Base-by-base conservation (phyloP, 768 basidiomycete species). In the Amylocystis lapponica region DNA sequence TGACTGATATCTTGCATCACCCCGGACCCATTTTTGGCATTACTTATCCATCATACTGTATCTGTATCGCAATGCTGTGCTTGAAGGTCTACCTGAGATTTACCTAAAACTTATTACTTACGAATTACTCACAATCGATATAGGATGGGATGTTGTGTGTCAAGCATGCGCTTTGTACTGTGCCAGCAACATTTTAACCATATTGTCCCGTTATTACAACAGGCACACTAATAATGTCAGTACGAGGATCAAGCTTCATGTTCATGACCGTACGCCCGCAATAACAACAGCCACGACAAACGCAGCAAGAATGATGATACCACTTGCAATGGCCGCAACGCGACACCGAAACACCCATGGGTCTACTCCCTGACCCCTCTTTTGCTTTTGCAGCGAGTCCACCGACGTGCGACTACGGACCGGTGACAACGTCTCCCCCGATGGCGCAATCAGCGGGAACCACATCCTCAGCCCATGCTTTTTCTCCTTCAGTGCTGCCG, bases 241-340 rank as follows among this genome's bases (percentile, higher is more conserved):
- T n/a, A n/a, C n/a, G n/a, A 12, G 7, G 21, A 3, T 14, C 26
- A 46, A 27, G 9, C 5, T 30, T 19, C 36, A 37, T 23, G 43
- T 27, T 26, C 34, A 30, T 38, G 17, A 43, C 29, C 49, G 40
- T 5, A 47, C 43, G 5, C 49, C 52, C 6, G 46, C 53, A 11
- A 47, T 45, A 33, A 54, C 41, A 13, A 54, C 22, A 13, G 72
- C 66, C 27, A 66, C 75, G 31, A 83, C 69, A 49, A 81, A 71
- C 4, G 73, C 80, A 2, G 57, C 45, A 16, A 58, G 21, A 3
- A 75, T 72, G 67, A 69, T 63, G 51, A 66, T 66, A 63, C 65
- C 83, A 57, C 70, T 83, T 66, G 59, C 70, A 64, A 79, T 76
- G 65, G 56, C 83, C 56, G 70, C 86, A 64, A 66, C 74, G 64